Base-by-base conservation (phyloP, 495 filamentous ascomycete species). In the Xylaria flabelliformis region DNA sequence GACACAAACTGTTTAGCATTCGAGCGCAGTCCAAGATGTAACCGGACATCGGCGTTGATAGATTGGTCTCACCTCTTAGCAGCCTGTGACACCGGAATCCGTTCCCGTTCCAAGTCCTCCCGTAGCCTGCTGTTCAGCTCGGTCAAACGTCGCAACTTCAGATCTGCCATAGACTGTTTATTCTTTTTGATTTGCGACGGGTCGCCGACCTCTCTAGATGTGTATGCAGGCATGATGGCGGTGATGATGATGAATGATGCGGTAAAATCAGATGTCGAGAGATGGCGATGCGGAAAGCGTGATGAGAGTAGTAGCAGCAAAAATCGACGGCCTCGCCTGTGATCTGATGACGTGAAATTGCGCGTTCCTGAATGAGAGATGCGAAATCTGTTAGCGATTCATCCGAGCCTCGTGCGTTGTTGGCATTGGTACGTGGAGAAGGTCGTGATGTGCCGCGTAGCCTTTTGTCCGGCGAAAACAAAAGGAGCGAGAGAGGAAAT, bases 101-200 rank as follows among this genome's bases (percentile, higher is more conserved):
- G 89, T 73, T 96, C 93, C 81, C 96, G 89, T 69, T 98, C 96
- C 70, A 99, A 85, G 84, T 99, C 96, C 82, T 99, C 96, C 76
- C 93, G 90, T 80, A 99, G 87, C 74, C 97, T 90, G 76, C 91
- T 90, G 87, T 98, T 99, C 80, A 99, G 89, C 84, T 99, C 96
- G 62, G 94, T 98, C 82, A 99, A 86, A 56, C 97, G 92, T 74
- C 96, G 92, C 75, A 98, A 90, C 86, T 98, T 99, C 69, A 98
- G 89, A 83, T 98, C 96, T 63, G 96, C 97, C 90, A 98, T 97
- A 82, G 93, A 97, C 83, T 99, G 97, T 87, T 97, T 98, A 89
- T 97, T 98, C 85, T 94, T 97, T 88, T 92, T 96, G 79, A 95
- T 91, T 75, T 88, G 86, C 77, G 85, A 86, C 76, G 86, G 87